Conservation (phyloP, 345 rosid genomes). For the Aquilaria malaccensis region DNA sequence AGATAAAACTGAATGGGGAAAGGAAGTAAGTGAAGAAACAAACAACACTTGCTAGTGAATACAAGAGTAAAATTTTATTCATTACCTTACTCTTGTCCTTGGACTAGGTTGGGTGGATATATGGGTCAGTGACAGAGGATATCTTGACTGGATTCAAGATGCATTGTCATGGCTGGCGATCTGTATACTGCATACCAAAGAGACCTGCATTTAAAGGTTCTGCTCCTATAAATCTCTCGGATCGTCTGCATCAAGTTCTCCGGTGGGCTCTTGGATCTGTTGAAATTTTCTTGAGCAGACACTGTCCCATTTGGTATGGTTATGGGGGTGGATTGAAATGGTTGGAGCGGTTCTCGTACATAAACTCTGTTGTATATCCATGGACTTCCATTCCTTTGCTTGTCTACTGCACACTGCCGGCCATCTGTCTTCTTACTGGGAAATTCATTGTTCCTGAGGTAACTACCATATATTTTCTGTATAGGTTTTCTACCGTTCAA, state of each 20-base stretch:
- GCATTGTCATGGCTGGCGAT: constrained; percentile 99
- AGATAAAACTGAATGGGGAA: constrained; percentile 99
- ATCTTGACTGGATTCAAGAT: constrained; percentile 92
- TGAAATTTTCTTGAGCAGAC: constrained; percentile 91
- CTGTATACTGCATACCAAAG: constrained; percentile 93
- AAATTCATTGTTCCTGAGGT: constrained; percentile 98
- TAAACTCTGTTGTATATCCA: constrained; percentile 90
- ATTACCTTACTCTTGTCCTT: constrained; percentile 1
- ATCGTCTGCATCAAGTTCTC: constrained; percentile 93
- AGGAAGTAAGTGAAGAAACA: constrained; percentile 54
- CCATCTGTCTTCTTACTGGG: constrained; percentile 90
- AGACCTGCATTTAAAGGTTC: constrained; percentile 93
- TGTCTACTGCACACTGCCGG: constrained; percentile 88
- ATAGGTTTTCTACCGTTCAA: too few species aligned
- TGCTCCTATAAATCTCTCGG: constrained; percentile 89
- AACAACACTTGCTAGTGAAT: not conserved
- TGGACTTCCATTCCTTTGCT: constrained; percentile 86
- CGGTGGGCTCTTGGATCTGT: constrained; percentile 99
- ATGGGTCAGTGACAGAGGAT: constrained; percentile 95
- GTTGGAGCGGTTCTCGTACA: constrained; percentile 91
- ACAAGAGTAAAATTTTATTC: constrained; percentile 2
- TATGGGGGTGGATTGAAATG: constrained; percentile 95
- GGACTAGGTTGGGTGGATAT: constrained; percentile 88
- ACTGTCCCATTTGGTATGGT: constrained; percentile 97
- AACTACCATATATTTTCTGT: constrained; percentile 4